Conservation (phyloP, 1,284 basidiomycete species). For the Naganishia sp. region DNA sequence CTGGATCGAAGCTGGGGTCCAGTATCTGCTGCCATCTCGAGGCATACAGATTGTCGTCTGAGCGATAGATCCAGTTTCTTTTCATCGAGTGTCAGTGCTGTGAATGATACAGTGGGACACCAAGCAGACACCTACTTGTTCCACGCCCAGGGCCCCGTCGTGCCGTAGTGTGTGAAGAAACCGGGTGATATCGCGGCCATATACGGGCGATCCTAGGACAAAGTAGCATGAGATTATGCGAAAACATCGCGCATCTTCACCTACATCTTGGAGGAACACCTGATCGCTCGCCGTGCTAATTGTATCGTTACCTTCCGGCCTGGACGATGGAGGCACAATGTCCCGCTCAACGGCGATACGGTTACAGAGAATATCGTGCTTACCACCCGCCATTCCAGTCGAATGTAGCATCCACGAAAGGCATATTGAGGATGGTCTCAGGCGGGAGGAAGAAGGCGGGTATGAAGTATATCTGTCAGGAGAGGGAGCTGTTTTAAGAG, state of each 20-base stretch:
- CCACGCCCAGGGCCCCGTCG: constrained; percentile 48
- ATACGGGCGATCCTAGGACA: constrained; percentile 55
- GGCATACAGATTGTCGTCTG: constrained; percentile 52
- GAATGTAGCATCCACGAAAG: constrained; percentile 47
- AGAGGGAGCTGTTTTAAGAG: background rate
- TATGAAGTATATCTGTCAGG: constrained; percentile 46
- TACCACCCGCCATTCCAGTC: constrained; percentile 54
- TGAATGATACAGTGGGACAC: background rate
- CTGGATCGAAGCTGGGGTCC: constrained; percentile 38
- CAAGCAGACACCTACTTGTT: constrained; percentile 46
- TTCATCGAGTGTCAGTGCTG: background rate
- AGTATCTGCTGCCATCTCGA: constrained; percentile 48
- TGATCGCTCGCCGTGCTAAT: constrained; percentile 42
- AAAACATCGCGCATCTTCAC: constrained; percentile 12
- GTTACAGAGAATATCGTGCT: constrained; percentile 11
- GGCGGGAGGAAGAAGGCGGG: constrained; percentile 53
- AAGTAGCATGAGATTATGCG: background rate
- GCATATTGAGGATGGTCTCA: constrained; percentile 39
- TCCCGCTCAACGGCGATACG: too few species aligned
- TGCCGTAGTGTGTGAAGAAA: constrained; percentile 62
- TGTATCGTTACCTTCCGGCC: constrained; percentile 43
- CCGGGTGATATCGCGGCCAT: constrained; percentile 66
- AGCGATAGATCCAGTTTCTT: constrained; percentile 53
- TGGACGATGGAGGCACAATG: constrained; percentile 14
- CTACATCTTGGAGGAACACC: constrained; percentile 42